phyloP scores from a whole-genome alignment of 345 rosid species.

The Anastatica hierochuntica region DNA sequence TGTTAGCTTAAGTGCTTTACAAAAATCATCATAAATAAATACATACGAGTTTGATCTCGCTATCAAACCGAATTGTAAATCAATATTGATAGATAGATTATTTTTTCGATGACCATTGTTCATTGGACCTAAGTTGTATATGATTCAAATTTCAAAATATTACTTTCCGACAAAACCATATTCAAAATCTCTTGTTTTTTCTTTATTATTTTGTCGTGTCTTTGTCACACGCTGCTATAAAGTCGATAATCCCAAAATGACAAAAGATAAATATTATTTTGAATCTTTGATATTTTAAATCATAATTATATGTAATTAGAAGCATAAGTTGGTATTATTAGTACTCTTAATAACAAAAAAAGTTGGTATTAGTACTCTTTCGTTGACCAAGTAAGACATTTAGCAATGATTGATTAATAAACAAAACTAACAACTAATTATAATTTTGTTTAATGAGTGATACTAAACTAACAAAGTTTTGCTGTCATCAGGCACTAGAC shows the following conservation, averaged over 20 bases:
- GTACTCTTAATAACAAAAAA: too few species aligned
- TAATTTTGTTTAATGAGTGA: too few species aligned
- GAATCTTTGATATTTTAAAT: too few species aligned
- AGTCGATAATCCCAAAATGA: constrained; percentile 2
- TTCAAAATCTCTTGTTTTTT: constrained; percentile 6
- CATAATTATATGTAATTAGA: too few species aligned
- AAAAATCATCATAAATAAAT: neutral
- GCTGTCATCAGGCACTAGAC: constrained; percentile 49
- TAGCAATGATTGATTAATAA: neutral
- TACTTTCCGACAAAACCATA: constrained; percentile 13
- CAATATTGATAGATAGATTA: neutral
- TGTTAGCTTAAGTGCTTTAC: neutral
- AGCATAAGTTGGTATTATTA: too few species aligned
- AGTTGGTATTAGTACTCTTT: neutral
- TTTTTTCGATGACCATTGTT: neutral
- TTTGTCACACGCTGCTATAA: constrained; percentile 5
- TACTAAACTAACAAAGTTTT: neutral
- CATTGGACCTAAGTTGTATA: constrained; percentile 4
- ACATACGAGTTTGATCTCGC: too few species aligned
- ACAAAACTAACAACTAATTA: neutral
- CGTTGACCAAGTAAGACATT: neutral
- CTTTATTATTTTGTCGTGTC: neutral
- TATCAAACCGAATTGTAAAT: too few species aligned
- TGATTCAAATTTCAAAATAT: constrained; percentile 20
- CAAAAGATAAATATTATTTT: neutral